phyloP scores from a whole-genome alignment of 345 rosid genomes.

The Angophora floribunda region DNA sequence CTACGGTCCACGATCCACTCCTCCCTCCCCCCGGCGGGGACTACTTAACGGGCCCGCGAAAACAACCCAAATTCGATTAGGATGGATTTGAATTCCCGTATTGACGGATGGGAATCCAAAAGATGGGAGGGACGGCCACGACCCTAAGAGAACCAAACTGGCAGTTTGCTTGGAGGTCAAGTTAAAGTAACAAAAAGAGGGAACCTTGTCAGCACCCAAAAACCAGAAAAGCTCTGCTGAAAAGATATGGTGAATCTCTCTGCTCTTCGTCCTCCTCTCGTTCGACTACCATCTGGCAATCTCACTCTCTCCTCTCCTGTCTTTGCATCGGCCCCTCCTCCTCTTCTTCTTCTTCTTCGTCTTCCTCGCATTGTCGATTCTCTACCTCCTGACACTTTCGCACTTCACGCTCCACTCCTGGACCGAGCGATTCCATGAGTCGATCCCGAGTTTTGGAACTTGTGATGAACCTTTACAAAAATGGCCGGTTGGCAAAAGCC shows the following conservation, averaged over 20 bases:
- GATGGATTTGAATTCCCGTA: too few species aligned
- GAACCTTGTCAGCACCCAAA: too few species aligned
- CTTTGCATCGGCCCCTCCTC: not conserved
- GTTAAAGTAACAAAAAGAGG: too few species aligned
- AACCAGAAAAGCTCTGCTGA: too few species aligned
- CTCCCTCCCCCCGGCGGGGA: too few species aligned
- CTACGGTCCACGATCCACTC: too few species aligned
- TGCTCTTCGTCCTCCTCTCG: not conserved
- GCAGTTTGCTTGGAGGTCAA: too few species aligned
- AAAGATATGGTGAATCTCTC: not conserved
- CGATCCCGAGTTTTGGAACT: not conserved
- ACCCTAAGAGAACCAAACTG: too few species aligned
- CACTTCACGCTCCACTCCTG: not conserved
- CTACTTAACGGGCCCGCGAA: too few species aligned
- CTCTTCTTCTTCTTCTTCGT: not conserved
- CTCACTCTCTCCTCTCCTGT: not conserved
- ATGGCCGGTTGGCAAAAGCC: not conserved
- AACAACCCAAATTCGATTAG: too few species aligned
- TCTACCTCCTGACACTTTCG: not conserved
- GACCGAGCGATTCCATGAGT: not conserved
- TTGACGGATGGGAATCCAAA: too few species aligned
- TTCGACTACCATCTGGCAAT: not conserved
- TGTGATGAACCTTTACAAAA: not conserved
- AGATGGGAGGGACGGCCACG: too few species aligned
- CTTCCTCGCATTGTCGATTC: not conserved